phyloP scores from a whole-genome alignment of 345 rosid species.

The Gynandropsis gynandra region DNA sequence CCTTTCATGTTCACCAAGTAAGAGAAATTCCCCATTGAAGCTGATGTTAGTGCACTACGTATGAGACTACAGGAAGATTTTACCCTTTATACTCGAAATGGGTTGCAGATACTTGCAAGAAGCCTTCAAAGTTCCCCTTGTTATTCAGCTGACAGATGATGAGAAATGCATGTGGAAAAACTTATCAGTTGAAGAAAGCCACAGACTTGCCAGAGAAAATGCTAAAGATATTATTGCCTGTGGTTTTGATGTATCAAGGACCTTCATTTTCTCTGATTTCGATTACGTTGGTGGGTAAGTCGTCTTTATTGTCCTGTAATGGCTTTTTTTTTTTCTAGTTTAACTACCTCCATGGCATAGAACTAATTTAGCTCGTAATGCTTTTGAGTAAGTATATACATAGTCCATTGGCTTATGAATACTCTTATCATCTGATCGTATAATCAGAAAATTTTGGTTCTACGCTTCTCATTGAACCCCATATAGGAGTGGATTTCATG shows the following conservation, averaged over 20 bases:
- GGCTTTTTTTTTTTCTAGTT: not conserved
- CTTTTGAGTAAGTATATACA: not conserved
- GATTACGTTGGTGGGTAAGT: constrained; percentile 88
- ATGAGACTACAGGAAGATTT: not conserved
- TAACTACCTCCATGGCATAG: constrained; percentile 1
- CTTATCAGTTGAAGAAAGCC: constrained; percentile 74
- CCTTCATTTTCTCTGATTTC: constrained; percentile 87
- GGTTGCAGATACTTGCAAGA: constrained; percentile 63
- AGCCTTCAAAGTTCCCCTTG: constrained; percentile 89
- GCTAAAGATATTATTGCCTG: constrained; percentile 96
- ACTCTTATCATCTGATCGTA: no score
- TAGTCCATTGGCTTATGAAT: not conserved
- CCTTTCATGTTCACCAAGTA: constrained; percentile 97
- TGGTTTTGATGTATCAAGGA: constrained; percentile 73
- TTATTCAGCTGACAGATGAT: constrained; percentile 89
- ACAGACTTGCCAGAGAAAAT: constrained; percentile 85
- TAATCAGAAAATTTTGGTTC: not conserved
- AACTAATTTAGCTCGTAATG: not conserved
- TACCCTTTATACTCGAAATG: not conserved
- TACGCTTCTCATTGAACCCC: not conserved
- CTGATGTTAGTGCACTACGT: not conserved
- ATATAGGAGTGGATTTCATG: not conserved
- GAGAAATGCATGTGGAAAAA: constrained; percentile 92
- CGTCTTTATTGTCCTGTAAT: not conserved
- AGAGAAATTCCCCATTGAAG: constrained; percentile 10